A percentile compares a stretch with the other conserved stretches of the same genome.
phyloP scores from a whole-genome alignment of 1,284 basidiomycete species.

The Taiwanofungus camphoratus region DNA sequence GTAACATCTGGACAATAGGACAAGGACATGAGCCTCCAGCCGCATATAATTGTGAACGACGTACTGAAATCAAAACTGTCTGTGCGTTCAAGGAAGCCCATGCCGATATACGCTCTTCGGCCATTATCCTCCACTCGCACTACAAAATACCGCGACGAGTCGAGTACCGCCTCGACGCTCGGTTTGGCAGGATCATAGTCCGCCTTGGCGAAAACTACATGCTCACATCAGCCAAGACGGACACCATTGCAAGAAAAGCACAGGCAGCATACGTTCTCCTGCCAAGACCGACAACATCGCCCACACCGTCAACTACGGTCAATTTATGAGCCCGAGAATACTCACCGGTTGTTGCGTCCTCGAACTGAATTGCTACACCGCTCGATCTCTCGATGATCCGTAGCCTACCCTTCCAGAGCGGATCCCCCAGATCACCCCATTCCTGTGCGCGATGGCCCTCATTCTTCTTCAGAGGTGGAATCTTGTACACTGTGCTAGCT shows the following conservation, averaged over 20 bases:
- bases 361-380: constrained; percentile 60
- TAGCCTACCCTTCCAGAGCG: constrained; percentile 88
- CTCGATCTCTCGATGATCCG: constrained; percentile 72
- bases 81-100: constrained; percentile 88
- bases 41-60: constrained; percentile 23
- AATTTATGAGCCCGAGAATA: not conserved
- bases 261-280: constrained; percentile 23
- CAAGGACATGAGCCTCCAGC: not conserved
- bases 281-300: not conserved
- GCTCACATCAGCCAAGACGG: not conserved
- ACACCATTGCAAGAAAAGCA: not conserved
- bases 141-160: constrained; percentile 95
- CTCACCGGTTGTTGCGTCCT: constrained; percentile 72
- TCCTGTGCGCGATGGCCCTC: constrained; percentile 83
- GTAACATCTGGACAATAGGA: constrained; percentile 66
- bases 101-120: constrained; percentile 86
- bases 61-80: constrained; percentile 93
- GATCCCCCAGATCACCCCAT: constrained; percentile 77
- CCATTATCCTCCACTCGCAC: constrained; percentile 86
- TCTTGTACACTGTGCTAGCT: constrained; percentile 61
- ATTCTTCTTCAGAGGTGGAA: constrained; percentile 77
- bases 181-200: constrained; percentile 82
- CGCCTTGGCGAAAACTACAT: constrained; percentile 82
- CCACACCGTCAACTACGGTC: not conserved
- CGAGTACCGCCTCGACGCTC: constrained; percentile 91